These are phyloP conservation scores for Hyaloscypha bicolor DNA, from an alignment of 495 filamentous ascomycete genomes.

Conservation along the genomic window DNA sequence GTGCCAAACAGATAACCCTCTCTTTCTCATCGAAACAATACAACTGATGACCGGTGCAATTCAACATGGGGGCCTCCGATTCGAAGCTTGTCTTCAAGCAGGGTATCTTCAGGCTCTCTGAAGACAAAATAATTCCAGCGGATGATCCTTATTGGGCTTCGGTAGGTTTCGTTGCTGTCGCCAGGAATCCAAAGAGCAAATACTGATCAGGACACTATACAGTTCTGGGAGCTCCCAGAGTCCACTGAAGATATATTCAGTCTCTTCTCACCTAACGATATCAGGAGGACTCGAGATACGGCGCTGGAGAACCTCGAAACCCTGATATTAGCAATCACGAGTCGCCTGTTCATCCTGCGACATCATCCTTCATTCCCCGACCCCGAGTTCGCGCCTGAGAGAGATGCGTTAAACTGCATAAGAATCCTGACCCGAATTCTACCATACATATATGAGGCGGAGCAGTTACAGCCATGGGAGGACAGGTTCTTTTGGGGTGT, in stretches of 20 bases:
- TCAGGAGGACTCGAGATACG: constrained; percentile 85
- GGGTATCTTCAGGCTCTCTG: constrained; percentile 95
- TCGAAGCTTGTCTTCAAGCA: constrained; percentile 99
- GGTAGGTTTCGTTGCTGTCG: constrained; percentile 47
- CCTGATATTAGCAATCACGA: constrained; percentile 78
- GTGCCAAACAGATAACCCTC: not conserved
- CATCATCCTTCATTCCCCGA: constrained; percentile 92
- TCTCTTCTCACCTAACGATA: constrained; percentile 90
- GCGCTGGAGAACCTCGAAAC: constrained; percentile 91
- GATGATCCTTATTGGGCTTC: constrained; percentile 94
- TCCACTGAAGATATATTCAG: constrained; percentile 96
- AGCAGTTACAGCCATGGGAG: constrained; percentile 85
- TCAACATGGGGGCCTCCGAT: constrained; percentile 92
- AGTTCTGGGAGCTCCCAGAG: constrained; percentile 99
- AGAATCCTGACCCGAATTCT: constrained; percentile 88
- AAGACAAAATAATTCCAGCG: constrained; percentile 83
- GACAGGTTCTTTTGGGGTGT: constrained; percentile 89
- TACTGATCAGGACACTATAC: constrained; percentile 27
- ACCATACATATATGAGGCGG: constrained; percentile 91
- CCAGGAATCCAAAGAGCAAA: not conserved
- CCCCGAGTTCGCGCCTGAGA: constrained; percentile 83
- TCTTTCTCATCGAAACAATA: not conserved
- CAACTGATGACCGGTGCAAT: constrained; percentile 27
- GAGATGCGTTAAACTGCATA: constrained; percentile 91
- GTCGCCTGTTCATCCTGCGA: constrained; percentile 77